Evolutionary conservation across 2,329 filamentous ascomycete genomes (phyloP), one percentile per base, ranked within the genome.

Genomic region (Gaeumannomyces sp.): DNA sequence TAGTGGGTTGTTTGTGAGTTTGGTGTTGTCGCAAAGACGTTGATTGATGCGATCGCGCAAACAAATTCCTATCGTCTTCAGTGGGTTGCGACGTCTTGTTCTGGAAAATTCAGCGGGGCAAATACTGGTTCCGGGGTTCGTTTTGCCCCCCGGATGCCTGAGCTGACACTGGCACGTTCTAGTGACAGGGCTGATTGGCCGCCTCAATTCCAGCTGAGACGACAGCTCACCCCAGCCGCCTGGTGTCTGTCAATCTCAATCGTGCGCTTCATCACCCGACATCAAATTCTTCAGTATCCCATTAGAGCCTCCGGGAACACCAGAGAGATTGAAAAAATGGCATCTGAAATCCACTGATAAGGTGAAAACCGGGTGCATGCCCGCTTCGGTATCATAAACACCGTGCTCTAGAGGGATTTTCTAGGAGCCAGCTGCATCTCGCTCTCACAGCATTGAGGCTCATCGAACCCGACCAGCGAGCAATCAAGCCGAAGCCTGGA

Each of bases 101-200:
- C 59, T 60, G 22, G 59, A 60, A 60, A n/a, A 31, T 60, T 60
- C 59, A 60, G 59, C 29, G 59, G 59, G 59, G 59, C 27, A 25
- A 35, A 38, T 28, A 64, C 16, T 35, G 3, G 22, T 22, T n/a
- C 45, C 22, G 45, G 22, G 45, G 35, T 5, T 38, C 35, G 14
- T 38, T 35, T 38, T 38, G 35, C 13, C 45, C 19, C 45, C 38
- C 10, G 45, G 22, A 7, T n/a, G 45, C 45, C 45, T 53, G 45
- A 53, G 19, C 10, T n/a, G 22, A 22, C 45, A 22, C 45, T 53
- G 45, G 22, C n/a, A n/a, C n/a, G 22, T 10, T n/a, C 45, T n/a
- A n/a, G 45, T 6, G 22, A 22, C 10, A n/a, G 2, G 45, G 22
- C 45, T 53, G 45, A 53, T 53, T 53, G 22, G 45, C 5, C 22